Evolutionary conservation across 148 eudicot genomes (phyloP), one percentile per base, ranked within the genome.

Genomic region (Pharnaceum exiguum): DNA sequence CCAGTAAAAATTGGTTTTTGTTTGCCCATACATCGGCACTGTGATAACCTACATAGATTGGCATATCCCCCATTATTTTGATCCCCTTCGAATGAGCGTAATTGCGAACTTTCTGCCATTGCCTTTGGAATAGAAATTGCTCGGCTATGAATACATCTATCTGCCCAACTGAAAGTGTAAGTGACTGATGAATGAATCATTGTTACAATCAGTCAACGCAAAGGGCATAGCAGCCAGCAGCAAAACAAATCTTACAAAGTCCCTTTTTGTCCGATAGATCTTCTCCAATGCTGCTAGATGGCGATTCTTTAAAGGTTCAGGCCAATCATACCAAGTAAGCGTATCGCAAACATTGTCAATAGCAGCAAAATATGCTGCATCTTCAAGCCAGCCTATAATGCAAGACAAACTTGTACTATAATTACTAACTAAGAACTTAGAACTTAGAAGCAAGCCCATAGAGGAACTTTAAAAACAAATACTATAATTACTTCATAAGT

Each of bases 11-110:
- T 0, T 79, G 80, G 67, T 79, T 79, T 71, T 77, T 83, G 64
- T 93, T 83, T 30, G 99, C 96, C 99, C 99, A 93, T 60, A 93
- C 95, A 76, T 93, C 99, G 56, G 99, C 96, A 69, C 96, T 88
- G 68, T 93, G 99, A 78, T 93, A 89, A 57, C 95, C 99, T 39
- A 93, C 99, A 80, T 93, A 93, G 31, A 93, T 93, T 62, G 98
- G 99, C 99, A 93, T 93, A 75, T 93, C 99, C 53, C 99, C 99
- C 96, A 93, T 89, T 69, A 93, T 83, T 65, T 84, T 89, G 53
- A 93, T 78, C 22, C 95, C 89, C 63, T 80, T 88, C 19, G 29
- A 51, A 43, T 35, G 65, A 46, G 99, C 96, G 60, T 93, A 93
- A 54, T 81, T 76, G 46, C 77, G 84, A 40, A 93, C 82, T 74